Evolutionary conservation across 176 grass and related monocot species (phyloP).

Genomic region (Coix lacrymajobi): DNA sequence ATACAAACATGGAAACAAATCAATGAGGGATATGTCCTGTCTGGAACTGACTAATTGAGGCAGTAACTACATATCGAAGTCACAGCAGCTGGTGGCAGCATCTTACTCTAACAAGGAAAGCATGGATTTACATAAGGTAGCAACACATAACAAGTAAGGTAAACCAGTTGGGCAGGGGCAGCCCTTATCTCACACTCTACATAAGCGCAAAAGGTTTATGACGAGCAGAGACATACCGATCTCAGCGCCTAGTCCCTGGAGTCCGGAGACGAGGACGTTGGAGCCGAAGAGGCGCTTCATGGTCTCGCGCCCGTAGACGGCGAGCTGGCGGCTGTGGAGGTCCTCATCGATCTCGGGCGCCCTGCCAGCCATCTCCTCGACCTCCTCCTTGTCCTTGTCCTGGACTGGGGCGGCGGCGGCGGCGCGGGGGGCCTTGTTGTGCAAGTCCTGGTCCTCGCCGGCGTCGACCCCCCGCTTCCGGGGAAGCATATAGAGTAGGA

Average conservation of each 20-base stretch:
- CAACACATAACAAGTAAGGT: not conserved
- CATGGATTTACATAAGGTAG: not conserved
- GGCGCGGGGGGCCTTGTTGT: slow-evolving; percentile 49
- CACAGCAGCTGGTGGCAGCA: too few relatives aligned
- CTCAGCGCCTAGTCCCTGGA: slow-evolving; percentile 76
- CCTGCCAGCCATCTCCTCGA: slow-evolving; percentile 17
- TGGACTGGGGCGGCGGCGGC: not conserved
- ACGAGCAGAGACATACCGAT: slow-evolving; percentile 42
- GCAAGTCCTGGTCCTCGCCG: slow-evolving; percentile 58
- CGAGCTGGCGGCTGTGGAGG: slow-evolving; percentile 85
- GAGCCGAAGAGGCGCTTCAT: slow-evolving; percentile 89
- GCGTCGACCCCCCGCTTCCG: slow-evolving; percentile 44
- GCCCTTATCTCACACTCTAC: not conserved
- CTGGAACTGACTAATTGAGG: too few relatives aligned
- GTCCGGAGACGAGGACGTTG: slow-evolving; percentile 78
- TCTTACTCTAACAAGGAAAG: not conserved
- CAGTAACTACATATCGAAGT: too few relatives aligned
- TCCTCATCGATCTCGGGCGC: slow-evolving; percentile 80
- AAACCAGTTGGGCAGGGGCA: not conserved
- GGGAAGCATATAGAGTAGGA: slow-evolving; percentile 66
- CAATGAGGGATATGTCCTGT: not conserved
- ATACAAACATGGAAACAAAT: not conserved
- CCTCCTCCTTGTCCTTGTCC: not conserved
- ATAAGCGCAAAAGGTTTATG: not conserved
- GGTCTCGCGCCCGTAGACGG: slow-evolving; percentile 83